Evolutionary conservation across 345 rosid species (phyloP).

Genomic region (Punica granatum): DNA sequence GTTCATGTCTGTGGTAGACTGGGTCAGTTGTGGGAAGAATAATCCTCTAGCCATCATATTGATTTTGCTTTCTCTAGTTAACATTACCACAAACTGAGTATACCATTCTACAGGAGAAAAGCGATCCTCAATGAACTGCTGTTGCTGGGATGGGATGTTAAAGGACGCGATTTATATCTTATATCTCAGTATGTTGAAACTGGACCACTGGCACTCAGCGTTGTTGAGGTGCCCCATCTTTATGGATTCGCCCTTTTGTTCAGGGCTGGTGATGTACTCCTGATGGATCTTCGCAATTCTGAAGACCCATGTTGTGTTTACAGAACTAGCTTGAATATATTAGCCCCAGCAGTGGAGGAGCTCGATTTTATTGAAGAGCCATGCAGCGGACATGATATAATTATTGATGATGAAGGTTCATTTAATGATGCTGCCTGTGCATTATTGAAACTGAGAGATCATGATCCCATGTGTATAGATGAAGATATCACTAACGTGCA

Average conservation of each 20-base stretch:
- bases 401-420: conserved; percentile 83
- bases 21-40: conserved; percentile 13
- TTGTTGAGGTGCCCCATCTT: conserved; percentile 82
- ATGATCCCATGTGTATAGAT: conserved; percentile 98
- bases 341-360: conserved; percentile 60
- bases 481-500: conserved; percentile 42
- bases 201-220: conserved; percentile 70
- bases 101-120: conserved; percentile 57
- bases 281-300: conserved; percentile 95
- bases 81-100: conserved; percentile 14
- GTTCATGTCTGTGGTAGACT: conserved; percentile 10
- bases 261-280: conserved; percentile 85
- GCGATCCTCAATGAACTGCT: conserved; percentile 56
- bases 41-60: conserved; percentile 6
- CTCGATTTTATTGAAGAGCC: conserved; percentile 68
- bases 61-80: conserved; percentile 17
- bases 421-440: conserved; percentile 96
- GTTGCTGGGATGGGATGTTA: conserved; percentile 61
- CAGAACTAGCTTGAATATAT: conserved; percentile 60
- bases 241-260: conserved; percentile 84
- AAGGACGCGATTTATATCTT: conserved; percentile 40
- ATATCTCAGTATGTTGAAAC: conserved; percentile 55
- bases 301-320: conserved; percentile 57
- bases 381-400: conserved; percentile 51
- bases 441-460: conserved; percentile 80